These are phyloP conservation scores for Exophiala xenobiotica DNA, from an alignment of 2,329 filamentous ascomycete species.

Conservation along the genomic window DNA sequence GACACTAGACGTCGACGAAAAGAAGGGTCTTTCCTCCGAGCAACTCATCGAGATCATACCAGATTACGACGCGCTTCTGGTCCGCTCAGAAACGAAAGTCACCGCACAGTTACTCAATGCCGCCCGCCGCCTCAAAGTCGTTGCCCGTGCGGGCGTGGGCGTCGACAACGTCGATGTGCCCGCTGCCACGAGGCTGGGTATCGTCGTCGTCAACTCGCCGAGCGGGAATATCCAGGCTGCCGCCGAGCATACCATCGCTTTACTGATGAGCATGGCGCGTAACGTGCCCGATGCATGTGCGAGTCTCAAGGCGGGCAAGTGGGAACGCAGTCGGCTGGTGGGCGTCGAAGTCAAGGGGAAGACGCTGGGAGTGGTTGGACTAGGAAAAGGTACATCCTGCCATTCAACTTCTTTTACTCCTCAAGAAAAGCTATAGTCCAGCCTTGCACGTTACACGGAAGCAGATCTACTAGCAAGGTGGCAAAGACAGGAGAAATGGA, in stretches of 20 bases:
- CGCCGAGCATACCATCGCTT: constrained; percentile 72
- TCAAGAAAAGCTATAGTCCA: constrained; percentile 4
- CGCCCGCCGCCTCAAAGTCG: constrained; percentile 69
- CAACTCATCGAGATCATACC: constrained; percentile 68
- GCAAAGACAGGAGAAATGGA: no score
- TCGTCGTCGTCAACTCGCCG: constrained; percentile 78
- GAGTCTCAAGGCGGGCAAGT: constrained; percentile 68
- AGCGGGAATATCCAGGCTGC: constrained; percentile 78
- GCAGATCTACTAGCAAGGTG: no score
- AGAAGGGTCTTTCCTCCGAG: constrained; percentile 59
- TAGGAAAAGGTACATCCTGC: constrained; percentile 64
- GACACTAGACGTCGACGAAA: constrained; percentile 68
- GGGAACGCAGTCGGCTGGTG: constrained; percentile 72
- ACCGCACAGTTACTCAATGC: constrained; percentile 66
- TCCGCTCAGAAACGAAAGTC: constrained; percentile 79
- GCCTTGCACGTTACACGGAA: no score
- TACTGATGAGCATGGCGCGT: constrained; percentile 71
- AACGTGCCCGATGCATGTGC: constrained; percentile 70
- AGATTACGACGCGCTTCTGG: constrained; percentile 72
- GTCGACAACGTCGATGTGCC: constrained; percentile 80
- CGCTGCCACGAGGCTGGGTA: constrained; percentile 68
- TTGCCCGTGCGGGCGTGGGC: constrained; percentile 76
- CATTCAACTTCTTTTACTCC: not conserved
- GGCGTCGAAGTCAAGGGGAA: constrained; percentile 78
- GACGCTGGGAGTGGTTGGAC: constrained; percentile 71